phyloP scores from a whole-genome alignment of 2,329 filamentous ascomycete genomes.

The Cordyceps militaris region DNA sequence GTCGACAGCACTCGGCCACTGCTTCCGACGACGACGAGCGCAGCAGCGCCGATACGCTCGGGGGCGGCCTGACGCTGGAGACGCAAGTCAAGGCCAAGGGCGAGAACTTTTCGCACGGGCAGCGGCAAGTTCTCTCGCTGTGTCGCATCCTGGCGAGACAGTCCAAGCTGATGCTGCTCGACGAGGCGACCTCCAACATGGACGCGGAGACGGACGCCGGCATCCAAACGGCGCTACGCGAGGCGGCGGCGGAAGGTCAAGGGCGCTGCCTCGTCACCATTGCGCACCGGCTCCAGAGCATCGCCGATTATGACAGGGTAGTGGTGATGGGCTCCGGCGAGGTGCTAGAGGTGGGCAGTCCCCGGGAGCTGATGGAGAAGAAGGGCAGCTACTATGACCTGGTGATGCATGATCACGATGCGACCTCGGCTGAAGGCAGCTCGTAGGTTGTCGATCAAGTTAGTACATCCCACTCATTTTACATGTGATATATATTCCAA shows the following conservation, averaged over 20 bases:
- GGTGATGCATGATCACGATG: conserved; percentile 47
- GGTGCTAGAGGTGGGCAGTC: conserved; percentile 47
- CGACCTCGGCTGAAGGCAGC: not conserved
- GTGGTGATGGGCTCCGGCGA: conserved; percentile 49
- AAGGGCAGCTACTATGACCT: conserved; percentile 46
- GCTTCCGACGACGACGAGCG: conserved; percentile 10
- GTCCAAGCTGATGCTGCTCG: conserved; percentile 48
- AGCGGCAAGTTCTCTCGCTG: conserved; percentile 51
- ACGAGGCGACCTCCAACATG: conserved; percentile 54
- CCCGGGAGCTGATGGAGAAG: conserved; percentile 37
- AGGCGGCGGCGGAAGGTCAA: conserved; percentile 33
- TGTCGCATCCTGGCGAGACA: conserved; percentile 48
- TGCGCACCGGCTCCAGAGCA: conserved; percentile 50
- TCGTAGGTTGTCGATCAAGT: not conserved
- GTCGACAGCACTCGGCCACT: conserved; percentile 26
- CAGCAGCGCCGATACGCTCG: conserved; percentile 16
- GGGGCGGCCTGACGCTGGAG: conserved; percentile 29
- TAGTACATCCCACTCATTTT: not conserved
- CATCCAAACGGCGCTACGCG: conserved; percentile 46
- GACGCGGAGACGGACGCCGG: conserved; percentile 50
- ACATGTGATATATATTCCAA: not conserved
- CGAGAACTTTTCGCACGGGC: conserved; percentile 50
- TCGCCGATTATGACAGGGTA: conserved; percentile 53
- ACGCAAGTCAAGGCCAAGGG: conserved; percentile 45
- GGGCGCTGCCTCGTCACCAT: conserved; percentile 50